A percentile compares a stretch with the other conserved stretches of the same genome.
Conservation (phyloP, 495 filamentous ascomycete species). For the Friedmanniomyces simplex region DNA sequence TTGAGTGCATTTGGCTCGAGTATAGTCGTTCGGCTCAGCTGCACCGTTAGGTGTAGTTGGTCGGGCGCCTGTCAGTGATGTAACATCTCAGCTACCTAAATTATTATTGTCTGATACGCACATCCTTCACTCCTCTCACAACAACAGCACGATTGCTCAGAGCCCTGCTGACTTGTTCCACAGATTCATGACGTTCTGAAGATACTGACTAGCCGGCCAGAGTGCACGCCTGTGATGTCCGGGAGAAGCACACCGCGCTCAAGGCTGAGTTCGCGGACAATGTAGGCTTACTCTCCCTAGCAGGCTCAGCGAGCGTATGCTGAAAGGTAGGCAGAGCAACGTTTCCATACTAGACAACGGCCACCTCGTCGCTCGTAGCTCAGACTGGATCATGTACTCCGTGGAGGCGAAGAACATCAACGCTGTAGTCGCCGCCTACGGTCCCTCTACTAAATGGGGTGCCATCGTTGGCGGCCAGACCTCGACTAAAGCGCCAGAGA, state of each 20-base stretch:
- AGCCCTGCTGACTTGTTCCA: neutral
- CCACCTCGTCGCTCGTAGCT: conserved; percentile 83
- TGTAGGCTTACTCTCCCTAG: conserved; percentile 36
- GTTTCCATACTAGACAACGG: conserved; percentile 79
- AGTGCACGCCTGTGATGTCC: conserved; percentile 86
- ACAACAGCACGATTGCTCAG: neutral
- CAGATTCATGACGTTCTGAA: neutral
- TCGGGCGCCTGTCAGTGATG: conserved; percentile 67
- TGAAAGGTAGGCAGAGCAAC: conserved; percentile 54
- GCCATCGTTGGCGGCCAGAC: conserved; percentile 97
- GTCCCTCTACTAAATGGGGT: conserved; percentile 83
- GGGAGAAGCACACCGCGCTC: conserved; percentile 70
- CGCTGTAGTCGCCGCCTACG: conserved; percentile 71
- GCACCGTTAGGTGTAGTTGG: conserved; percentile 11
- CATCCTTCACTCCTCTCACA: neutral
- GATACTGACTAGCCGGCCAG: conserved; percentile 36
- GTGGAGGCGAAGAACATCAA: conserved; percentile 89
- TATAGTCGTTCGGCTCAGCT: conserved; percentile 43
- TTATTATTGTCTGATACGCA: conserved; percentile 65
- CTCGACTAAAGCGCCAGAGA: conserved; percentile 95
- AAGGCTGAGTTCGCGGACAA: conserved; percentile 65
- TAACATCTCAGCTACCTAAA: conserved; percentile 94
- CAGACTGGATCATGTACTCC: conserved; percentile 96
- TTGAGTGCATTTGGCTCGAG: conserved; percentile 99
- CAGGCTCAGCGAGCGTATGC: conserved; percentile 30